Evolutionary conservation across 345 rosid genomes (phyloP).

Genomic region (Litchi chinensis): DNA sequence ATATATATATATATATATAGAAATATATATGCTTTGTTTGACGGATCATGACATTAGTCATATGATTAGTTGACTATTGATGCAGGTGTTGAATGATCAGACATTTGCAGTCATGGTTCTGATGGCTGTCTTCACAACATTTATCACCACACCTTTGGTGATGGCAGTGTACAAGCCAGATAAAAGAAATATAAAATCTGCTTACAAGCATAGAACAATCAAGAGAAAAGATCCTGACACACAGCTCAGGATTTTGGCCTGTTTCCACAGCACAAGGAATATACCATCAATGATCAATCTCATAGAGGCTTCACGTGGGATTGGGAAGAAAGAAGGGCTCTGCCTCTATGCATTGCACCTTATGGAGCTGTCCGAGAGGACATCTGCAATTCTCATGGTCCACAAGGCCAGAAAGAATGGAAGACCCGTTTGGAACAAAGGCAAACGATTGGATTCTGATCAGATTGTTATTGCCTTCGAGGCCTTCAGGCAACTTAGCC

Average conservation of each 20-base stretch:
- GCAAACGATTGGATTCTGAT: slow-evolving; percentile 37
- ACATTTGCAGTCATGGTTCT: slow-evolving; percentile 78
- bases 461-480: slow-evolving; percentile 81
- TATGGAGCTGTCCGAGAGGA: slow-evolving; percentile 87
- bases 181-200: slow-evolving; percentile 26
- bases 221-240: slow-evolving; percentile 39
- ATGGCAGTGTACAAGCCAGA: slow-evolving; percentile 69
- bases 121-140: slow-evolving; percentile 84
- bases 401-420: slow-evolving; percentile 86
- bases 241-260: slow-evolving; percentile 57
- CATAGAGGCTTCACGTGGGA: slow-evolving; percentile 85
- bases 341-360: slow-evolving; percentile 91
- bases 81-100: slow-evolving; percentile 77
- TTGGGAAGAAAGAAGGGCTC: slow-evolving; percentile 59
- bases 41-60: neutral
- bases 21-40: no score
- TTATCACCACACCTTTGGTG: slow-evolving; percentile 75
- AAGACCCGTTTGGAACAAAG: slow-evolving; percentile 84
- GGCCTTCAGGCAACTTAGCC: slow-evolving; percentile 62
- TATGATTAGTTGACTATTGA: neutral
- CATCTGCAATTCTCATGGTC: slow-evolving; percentile 90
- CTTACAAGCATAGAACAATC: slow-evolving; percentile 55
- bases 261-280: slow-evolving; percentile 59
- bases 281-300: slow-evolving; percentile 67
- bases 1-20: no score